Conservation (phyloP, 352 stramenopile genomes). For the Phytophthora pistaciae region DNA sequence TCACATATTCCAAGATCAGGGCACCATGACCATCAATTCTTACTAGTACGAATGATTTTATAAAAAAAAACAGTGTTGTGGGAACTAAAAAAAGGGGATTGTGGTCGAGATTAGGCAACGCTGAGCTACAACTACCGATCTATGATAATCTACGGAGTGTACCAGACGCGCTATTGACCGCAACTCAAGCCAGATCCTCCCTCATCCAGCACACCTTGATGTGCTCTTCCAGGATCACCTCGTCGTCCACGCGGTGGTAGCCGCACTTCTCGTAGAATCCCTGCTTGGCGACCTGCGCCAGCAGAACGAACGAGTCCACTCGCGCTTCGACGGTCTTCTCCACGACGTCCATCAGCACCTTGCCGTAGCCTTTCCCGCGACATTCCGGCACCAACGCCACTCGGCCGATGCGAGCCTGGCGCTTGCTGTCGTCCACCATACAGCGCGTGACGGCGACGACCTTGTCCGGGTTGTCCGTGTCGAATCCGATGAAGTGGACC, state of each 20-base stretch:
- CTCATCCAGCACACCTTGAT: conserved; percentile 16
- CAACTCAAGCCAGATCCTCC: background rate
- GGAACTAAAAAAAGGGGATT: no score
- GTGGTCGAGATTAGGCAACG: no score
- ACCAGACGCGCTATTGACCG: no score
- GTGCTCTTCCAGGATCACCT: conserved; percentile 15
- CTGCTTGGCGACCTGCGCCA: conserved; percentile 6
- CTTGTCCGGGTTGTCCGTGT: conserved; percentile 8
- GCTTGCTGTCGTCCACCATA: conserved; percentile 6
- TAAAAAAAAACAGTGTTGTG: no score
- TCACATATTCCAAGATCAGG: no score
- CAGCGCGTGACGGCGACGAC: conserved; percentile 7
- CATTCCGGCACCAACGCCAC: conserved; percentile 10
- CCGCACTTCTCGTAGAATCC: conserved; percentile 6
- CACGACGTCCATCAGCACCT: conserved; percentile 4
- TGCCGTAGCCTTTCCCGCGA: conserved; percentile 10
- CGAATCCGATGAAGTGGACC: conserved; percentile 13
- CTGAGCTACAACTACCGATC: background rate
- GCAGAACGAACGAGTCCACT: conserved; percentile 13
- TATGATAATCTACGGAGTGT: background rate
- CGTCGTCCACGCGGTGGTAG: conserved; percentile 7
- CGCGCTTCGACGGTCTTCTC: conserved; percentile 4
- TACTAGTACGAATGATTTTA: no score
- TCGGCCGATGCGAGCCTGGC: conserved; percentile 7
- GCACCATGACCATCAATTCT: no score